These are phyloP conservation scores for Trichothecium sympodiale DNA, from an alignment of 2,329 filamentous ascomycete genomes.

Conservation along the genomic window DNA sequence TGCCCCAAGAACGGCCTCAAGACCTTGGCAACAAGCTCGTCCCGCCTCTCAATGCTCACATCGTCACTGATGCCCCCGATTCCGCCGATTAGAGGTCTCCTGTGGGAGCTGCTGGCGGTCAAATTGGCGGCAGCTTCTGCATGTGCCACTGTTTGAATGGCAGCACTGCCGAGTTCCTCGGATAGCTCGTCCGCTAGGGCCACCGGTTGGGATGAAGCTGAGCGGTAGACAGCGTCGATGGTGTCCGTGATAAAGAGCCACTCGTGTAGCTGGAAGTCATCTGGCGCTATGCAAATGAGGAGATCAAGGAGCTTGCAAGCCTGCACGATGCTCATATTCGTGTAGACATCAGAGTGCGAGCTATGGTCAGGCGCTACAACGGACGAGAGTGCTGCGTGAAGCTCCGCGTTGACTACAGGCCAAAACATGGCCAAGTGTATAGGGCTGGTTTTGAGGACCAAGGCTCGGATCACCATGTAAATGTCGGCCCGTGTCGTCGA, in stretches of 20 bases:
- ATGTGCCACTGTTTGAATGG: slow-evolving; percentile 18
- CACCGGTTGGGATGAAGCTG: slow-evolving; percentile 54
- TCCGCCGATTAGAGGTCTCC: slow-evolving; percentile 37
- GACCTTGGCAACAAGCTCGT: slow-evolving; percentile 64
- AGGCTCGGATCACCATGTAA: slow-evolving; percentile 74
- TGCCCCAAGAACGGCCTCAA: slow-evolving; percentile 83
- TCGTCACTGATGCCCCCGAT: slow-evolving; percentile 43
- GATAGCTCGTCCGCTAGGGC: slow-evolving; percentile 79
- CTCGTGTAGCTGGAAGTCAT: slow-evolving; percentile 96
- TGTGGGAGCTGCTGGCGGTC: slow-evolving; percentile 22
- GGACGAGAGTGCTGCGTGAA: slow-evolving; percentile 69
- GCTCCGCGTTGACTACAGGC: slow-evolving; percentile 79
- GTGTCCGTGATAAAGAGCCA: slow-evolving; percentile 98
- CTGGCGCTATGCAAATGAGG: slow-evolving; percentile 74
- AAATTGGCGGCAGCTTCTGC: slow-evolving; percentile 24
- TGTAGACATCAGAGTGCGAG: slow-evolving; percentile 58
- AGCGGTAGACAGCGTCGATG: slow-evolving; percentile 86
- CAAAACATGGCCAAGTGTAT: slow-evolving; percentile 76
- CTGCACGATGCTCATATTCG: slow-evolving; percentile 67
- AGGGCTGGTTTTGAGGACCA: slow-evolving; percentile 68
- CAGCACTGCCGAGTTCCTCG: slow-evolving; percentile 52
- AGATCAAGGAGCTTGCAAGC: slow-evolving; percentile 89
- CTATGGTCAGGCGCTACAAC: slow-evolving; percentile 58
- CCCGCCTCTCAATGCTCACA: slow-evolving; percentile 45
- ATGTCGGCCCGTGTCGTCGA: slow-evolving; percentile 81